Evolutionary conservation across 2,329 filamentous ascomycete species (phyloP).

Genomic region (Fusarium sublunatum): DNA sequence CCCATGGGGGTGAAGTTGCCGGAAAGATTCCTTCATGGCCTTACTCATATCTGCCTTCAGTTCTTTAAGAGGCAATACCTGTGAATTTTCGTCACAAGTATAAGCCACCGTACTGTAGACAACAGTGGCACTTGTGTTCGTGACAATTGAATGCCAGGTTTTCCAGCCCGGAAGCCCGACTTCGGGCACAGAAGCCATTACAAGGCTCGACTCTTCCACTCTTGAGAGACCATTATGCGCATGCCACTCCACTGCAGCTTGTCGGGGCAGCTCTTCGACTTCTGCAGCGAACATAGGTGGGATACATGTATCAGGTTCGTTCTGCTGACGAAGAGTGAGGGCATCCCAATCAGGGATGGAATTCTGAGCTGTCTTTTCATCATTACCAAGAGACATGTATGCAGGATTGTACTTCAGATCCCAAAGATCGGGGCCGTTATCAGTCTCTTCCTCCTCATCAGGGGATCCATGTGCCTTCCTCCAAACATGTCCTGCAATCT

Average conservation of each 20-base stretch:
- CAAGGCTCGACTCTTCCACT: conserved; percentile 46
- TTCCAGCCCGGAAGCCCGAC: conserved; percentile 42
- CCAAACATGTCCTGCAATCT: conserved; percentile 62
- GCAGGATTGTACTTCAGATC: conserved; percentile 69
- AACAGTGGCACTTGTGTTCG: conserved; percentile 32
- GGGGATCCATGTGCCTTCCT: conserved; percentile 54
- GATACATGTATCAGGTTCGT: conserved; percentile 51
- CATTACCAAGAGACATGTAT: conserved; percentile 57
- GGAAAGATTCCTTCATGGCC: conserved; percentile 42
- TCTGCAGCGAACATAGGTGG: conserved; percentile 81
- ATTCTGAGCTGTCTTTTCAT: conserved; percentile 40
- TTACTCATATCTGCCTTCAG: conserved; percentile 34
- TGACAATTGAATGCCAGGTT: conserved; percentile 48
- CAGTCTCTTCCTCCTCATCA: conserved; percentile 61
- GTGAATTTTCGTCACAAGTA: not conserved
- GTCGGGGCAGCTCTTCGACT: conserved; percentile 80
- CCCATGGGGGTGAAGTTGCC: conserved; percentile 29
- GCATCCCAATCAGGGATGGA: conserved; percentile 64
- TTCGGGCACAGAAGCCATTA: conserved; percentile 39
- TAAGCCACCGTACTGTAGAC: conserved; percentile 49
- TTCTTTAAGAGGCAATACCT: conserved; percentile 1
- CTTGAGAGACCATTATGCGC: conserved; percentile 68
- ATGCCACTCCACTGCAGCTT: conserved; percentile 85
- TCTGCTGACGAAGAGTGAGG: conserved; percentile 53
- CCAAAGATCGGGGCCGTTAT: conserved; percentile 73